Conservation (phyloP, 1,284 basidiomycete species). For the Ustilago nuda region DNA sequence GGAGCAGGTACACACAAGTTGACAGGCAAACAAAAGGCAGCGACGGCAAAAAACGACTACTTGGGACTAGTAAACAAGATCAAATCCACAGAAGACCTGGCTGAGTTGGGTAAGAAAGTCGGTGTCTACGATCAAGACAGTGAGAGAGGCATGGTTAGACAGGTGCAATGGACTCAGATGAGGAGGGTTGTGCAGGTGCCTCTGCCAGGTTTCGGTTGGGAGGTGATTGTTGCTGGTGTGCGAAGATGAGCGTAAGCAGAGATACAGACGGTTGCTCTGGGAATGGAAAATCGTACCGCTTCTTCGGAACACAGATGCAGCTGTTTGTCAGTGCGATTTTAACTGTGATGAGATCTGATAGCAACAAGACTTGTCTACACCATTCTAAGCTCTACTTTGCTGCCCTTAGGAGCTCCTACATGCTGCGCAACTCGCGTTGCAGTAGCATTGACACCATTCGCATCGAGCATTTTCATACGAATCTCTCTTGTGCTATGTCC, state of each 20-base stretch:
- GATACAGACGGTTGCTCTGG: not conserved
- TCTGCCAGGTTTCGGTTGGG: slow-evolving; percentile 34
- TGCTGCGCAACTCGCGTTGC: not conserved
- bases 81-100: slow-evolving; percentile 1
- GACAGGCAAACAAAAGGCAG: not conserved
- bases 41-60: slow-evolving; percentile 17
- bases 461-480: too few species aligned
- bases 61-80: slow-evolving; percentile 16
- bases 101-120: slow-evolving; percentile 1
- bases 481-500: too few species aligned
- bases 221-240: slow-evolving; percentile 44
- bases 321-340: too few species aligned
- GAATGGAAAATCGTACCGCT: not conserved
- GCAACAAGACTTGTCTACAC: not conserved
- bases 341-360: too few species aligned
- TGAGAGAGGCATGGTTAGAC: slow-evolving; percentile 23
- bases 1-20: not conserved
- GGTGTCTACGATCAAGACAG: not conserved
- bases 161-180: slow-evolving; percentile 54
- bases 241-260: slow-evolving; percentile 12
- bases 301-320: too few species aligned
- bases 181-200: slow-evolving; percentile 33
- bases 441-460: not conserved
- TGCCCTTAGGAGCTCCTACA: not conserved
- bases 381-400: not conserved